Evolutionary conservation across 768 basidiomycete genomes (phyloP), one percentile per base, ranked within the genome.

Genomic region (Chalciporus piperatus): DNA sequence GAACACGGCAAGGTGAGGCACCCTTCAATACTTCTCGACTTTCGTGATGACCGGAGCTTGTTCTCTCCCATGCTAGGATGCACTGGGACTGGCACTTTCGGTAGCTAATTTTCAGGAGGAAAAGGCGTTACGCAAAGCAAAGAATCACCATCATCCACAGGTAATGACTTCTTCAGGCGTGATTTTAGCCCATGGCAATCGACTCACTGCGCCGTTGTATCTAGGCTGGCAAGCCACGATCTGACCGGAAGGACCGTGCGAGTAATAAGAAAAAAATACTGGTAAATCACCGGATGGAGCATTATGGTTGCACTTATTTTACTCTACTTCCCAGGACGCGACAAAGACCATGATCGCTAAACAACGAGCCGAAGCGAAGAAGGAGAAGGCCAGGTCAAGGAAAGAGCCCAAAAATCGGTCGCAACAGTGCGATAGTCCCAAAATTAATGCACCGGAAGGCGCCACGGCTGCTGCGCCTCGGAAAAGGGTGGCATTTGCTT

Each of bases 101-200:
- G 78, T 82, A 61, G 74, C 67, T n/a, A 61, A 61, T 30, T 60
- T 55, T 14, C 75, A 79, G 53, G 80, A 82, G 64, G 60, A 77
- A 59, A 79, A 74, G 48, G 55, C 69, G 6, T 61, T 65, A 45
- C 66, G 56, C 8, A 79, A 72, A 59, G 65, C 64, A 46, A 70
- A 71, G 58, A 78, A 69, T 58, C 70, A 66, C 56, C 74, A 70
- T 42, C 69, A 66, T 55, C 50, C 65, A 59, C 72, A 75, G 75
- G 77, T 74, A 41, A 45, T 47, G 48, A 54, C 60, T 6, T 33
- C 46, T 32, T 39, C 38, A 42, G 27, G 45, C 41, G 46, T 45
- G 23, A 51, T 55, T 49, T 50, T 47, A 47, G 46, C 50, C 50
- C 51, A 57, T 56, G 55, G 45, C 55, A 61, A 55, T 54, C 13